Evolutionary conservation across 306 rosid species (phyloP).

Genomic region (Begonia loranthoides): DNA sequence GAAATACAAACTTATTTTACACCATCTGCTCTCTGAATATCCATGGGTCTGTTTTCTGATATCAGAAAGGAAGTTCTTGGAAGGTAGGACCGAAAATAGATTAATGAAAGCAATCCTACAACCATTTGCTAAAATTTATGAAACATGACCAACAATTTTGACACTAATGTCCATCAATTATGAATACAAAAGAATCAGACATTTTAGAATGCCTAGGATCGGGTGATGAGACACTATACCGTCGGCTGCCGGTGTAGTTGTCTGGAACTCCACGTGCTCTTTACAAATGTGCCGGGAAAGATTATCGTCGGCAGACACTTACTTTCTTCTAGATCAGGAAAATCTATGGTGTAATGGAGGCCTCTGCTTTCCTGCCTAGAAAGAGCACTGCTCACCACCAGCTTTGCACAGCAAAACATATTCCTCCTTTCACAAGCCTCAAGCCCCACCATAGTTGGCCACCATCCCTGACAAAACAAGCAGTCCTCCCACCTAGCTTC

Average conservation of each 20-base stretch:
- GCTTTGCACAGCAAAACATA: constrained; percentile 76
- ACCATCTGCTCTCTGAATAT: too few species aligned
- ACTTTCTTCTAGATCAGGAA: constrained; percentile 79
- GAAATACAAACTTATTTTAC: not conserved
- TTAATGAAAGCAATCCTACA: too few species aligned
- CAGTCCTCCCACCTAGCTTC: constrained; percentile 78
- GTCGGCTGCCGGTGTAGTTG: constrained; percentile 59
- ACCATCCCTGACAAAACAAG: constrained; percentile 65
- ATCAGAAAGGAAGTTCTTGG: too few species aligned
- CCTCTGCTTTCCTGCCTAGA: constrained; percentile 91
- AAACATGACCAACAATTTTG: too few species aligned
- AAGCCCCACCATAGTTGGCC: constrained; percentile 60
- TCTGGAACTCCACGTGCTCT: constrained; percentile 70
- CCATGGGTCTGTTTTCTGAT: too few species aligned
- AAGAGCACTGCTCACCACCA: constrained; percentile 82
- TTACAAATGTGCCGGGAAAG: constrained; percentile 45
- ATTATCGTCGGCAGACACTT: constrained; percentile 81
- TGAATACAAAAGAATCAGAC: too few species aligned
- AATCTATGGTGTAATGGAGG: constrained; percentile 79
- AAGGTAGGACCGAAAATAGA: too few species aligned
- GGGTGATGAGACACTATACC: too few species aligned
- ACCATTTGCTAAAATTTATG: too few species aligned
- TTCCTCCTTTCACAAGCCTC: constrained; percentile 93
- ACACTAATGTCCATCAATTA: too few species aligned
- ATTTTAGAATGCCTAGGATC: too few species aligned